A percentile compares a stretch with the other conserved stretches of the same genome.
phyloP scores from a whole-genome alignment of 2,329 filamentous ascomycete species.

The Diaporthe caulivora region DNA sequence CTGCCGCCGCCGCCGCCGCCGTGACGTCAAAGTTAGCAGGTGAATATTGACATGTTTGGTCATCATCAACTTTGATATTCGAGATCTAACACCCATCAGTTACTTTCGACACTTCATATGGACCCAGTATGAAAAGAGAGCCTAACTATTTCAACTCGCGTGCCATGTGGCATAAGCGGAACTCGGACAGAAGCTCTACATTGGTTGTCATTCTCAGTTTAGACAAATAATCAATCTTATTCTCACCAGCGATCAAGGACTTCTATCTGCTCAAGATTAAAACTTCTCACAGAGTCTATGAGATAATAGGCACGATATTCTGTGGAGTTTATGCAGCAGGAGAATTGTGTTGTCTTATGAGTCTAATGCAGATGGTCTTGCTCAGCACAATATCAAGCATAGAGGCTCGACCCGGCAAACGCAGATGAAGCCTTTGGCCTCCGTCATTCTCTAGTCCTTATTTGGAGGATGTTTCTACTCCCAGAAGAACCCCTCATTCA shows the following conservation, averaged over 20 bases:
- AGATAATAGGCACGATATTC: neutral
- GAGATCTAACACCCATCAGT: too few relatives aligned
- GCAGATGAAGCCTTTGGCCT: too few relatives aligned
- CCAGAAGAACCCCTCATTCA: slow-evolving; percentile 15
- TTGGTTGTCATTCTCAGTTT: too few relatives aligned
- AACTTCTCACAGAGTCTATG: neutral
- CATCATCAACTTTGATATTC: neutral
- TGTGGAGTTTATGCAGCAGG: neutral
- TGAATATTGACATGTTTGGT: neutral
- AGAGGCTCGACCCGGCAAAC: neutral
- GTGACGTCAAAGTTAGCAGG: neutral
- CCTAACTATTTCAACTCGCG: too few relatives aligned
- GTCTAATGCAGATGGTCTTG: neutral
- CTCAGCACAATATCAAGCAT: neutral
- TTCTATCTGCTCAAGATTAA: too few relatives aligned
- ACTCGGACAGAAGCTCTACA: too few relatives aligned
- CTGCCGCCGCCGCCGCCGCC: neutral
- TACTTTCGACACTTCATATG: too few relatives aligned
- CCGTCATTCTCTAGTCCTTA: neutral
- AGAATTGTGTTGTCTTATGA: neutral
- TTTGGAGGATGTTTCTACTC: neutral
- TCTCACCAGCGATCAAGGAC: too few relatives aligned
- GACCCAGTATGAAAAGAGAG: too few relatives aligned
- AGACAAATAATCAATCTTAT: too few relatives aligned
- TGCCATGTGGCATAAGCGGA: too few relatives aligned